phyloP scores from a whole-genome alignment of 768 basidiomycete genomes.

The Rhodotorula babjevae region DNA sequence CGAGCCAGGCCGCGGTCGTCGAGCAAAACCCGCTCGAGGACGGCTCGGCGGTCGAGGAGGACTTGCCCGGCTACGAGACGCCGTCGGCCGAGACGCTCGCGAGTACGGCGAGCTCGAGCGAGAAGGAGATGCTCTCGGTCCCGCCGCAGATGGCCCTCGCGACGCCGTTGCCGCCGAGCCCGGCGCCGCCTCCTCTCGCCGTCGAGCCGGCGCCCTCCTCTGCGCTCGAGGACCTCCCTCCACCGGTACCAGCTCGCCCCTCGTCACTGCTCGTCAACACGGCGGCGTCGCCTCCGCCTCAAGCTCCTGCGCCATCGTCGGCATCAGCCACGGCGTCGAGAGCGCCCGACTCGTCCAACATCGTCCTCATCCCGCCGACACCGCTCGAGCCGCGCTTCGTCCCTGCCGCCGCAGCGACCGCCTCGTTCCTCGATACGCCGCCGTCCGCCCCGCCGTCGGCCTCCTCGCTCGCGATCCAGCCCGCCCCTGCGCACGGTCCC shows the following conservation, averaged over 20 bases:
- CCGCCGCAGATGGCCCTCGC: background rate
- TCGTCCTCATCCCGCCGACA: constrained; percentile 6
- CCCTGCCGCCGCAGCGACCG: background rate
- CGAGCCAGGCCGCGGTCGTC: too few relatives aligned
- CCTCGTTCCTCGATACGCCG: too few relatives aligned
- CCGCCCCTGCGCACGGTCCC: background rate
- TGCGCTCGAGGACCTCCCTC: too few relatives aligned
- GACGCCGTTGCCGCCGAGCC: constrained; percentile 7
- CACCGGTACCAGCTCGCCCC: background rate
- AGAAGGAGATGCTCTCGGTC: background rate
- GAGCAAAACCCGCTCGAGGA: too few relatives aligned
- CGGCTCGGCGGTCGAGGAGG: too few relatives aligned
- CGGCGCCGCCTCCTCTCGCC: background rate
- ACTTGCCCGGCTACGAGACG: background rate
- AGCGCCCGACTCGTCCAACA: background rate
- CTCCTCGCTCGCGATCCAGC: too few relatives aligned
- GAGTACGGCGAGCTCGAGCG: too few relatives aligned
- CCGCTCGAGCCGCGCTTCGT: background rate
- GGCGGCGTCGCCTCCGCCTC: too few relatives aligned
- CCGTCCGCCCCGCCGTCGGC: too few relatives aligned
- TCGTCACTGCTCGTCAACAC: background rate
- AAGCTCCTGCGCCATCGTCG: too few relatives aligned
- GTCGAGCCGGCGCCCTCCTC: too few relatives aligned
- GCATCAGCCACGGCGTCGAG: background rate
- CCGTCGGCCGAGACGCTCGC: too few relatives aligned